Conservation (phyloP, 768 basidiomycete species). For the Lenzites betulinus region DNA sequence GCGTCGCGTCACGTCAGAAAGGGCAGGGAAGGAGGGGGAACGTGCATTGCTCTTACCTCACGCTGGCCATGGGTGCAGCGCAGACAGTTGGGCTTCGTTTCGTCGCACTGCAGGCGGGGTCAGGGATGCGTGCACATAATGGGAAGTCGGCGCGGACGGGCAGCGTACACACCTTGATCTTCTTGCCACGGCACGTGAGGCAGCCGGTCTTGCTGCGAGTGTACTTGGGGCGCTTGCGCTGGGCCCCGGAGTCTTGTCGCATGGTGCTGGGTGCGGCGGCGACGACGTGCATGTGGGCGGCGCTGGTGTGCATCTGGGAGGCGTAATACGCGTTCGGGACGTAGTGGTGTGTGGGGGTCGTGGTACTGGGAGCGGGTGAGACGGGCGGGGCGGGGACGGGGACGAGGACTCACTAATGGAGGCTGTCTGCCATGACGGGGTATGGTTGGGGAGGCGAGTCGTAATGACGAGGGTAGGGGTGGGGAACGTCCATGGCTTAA, state of each 20-base stretch:
- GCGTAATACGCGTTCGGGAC: conserved; percentile 27
- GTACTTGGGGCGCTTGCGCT: conserved; percentile 87
- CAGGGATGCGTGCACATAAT: no score
- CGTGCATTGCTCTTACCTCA: conserved; percentile 52
- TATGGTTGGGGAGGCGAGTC: conserved; percentile 28
- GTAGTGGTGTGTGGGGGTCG: conserved; percentile 32
- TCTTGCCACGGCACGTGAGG: conserved; percentile 89
- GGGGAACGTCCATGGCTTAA: conserved; percentile 33
- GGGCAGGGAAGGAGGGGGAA: background rate
- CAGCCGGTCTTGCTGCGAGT: conserved; percentile 95
- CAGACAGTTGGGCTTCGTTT: conserved; percentile 84
- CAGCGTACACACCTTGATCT: conserved; percentile 76
- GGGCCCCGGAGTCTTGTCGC: conserved; percentile 51
- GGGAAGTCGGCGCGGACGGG: background rate
- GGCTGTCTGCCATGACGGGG: conserved; percentile 36
- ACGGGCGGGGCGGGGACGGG: background rate
- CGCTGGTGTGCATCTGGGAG: conserved; percentile 36
- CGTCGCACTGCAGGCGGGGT: conserved; percentile 69
- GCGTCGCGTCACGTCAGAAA: conserved; percentile 1
- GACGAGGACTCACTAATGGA: conserved; percentile 34
- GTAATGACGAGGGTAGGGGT: conserved; percentile 26
- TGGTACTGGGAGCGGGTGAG: conserved; percentile 14
- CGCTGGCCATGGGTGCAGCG: conserved; percentile 85
- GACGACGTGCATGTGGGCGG: conserved; percentile 49
- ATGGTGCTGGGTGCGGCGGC: conserved; percentile 39